Base-by-base conservation (phyloP, 2,329 filamentous ascomycete species). In the Passalora sequoiae region DNA sequence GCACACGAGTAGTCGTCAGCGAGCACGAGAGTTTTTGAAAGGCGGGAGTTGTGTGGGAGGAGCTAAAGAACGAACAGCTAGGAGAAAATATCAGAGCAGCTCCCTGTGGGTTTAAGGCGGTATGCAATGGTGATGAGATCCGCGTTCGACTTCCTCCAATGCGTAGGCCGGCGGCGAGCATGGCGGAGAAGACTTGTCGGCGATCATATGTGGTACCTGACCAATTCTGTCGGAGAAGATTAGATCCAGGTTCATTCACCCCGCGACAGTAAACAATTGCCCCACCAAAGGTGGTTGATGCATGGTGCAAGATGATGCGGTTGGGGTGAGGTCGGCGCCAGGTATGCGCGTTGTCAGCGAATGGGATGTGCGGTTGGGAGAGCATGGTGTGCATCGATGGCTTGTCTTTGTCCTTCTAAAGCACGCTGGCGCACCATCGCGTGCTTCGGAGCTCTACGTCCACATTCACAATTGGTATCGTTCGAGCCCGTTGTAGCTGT, bases 161-260 rank as follows among this genome's bases (percentile, higher is more conserved):
- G 3, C 19, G 33, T 21, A 20, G 24, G n/a, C 6, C 33, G 33
- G 8, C 33, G 33, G 33, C 24, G 24, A 36, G 24, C 33, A 36
- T n/a, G 7, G 20, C 9, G 7, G n/a, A 17, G 29, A 19, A 15
- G 17, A 36, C n/a, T 7, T 36, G 33, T 36, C 33, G 8, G 33
- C 33, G 20, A 36, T 19, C 33, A 10, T n/a, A 19, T 30, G 4
- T 30, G 38, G 30, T 42, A 35, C 39, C 36, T 37, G 24, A 22
- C 13, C 24, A 32, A 32, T 39, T 39, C n/a, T 44, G 42, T 36
- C 36, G 28, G 21, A 39, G 24, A 19, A 45, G 27, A 37, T 40
- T 30, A 19, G 31, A 45, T 24, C 29, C 17, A 38, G 13, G 31
- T 42, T 31, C 19, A n/a, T n/a, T 20, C 12, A 38, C 32, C 30